phyloP scores from a whole-genome alignment of 2,329 filamentous ascomycete genomes.

The Fusarium fracticaudum region DNA sequence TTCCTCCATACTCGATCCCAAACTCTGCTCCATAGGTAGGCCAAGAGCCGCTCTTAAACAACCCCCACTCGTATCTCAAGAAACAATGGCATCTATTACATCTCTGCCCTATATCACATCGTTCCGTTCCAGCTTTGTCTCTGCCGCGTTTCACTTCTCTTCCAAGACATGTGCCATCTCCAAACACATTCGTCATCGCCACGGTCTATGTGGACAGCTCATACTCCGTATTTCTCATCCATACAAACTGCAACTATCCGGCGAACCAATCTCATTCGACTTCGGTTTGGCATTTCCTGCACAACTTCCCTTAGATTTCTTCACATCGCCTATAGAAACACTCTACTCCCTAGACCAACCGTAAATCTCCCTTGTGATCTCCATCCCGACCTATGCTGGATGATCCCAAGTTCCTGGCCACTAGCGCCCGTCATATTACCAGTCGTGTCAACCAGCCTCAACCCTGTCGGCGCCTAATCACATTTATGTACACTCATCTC shows the following conservation, averaged over 20 bases:
- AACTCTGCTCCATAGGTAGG: neutral
- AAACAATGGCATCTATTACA: slow-evolving; percentile 2
- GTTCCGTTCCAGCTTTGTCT: slow-evolving; percentile 33
- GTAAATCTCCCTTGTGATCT: neutral
- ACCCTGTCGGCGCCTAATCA: slow-evolving; percentile 20
- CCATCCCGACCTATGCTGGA: slow-evolving; percentile 9
- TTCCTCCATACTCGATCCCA: neutral
- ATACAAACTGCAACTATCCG: neutral
- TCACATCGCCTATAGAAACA: neutral
- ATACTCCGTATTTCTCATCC: neutral
- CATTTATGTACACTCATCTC: neutral
- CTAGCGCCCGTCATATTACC: slow-evolving; percentile 19
- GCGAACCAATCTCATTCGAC: neutral
- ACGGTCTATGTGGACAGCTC: neutral
- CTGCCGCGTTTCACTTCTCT: slow-evolving; percentile 25
- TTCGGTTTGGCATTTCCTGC: neutral
- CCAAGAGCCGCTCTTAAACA: neutral
- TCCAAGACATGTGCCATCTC: slow-evolving; percentile 27
- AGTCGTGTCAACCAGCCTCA: slow-evolving; percentile 2
- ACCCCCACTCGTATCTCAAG: neutral
- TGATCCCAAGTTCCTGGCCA: neutral
- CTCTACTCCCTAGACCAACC: neutral
- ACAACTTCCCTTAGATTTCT: neutral
- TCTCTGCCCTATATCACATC: neutral
- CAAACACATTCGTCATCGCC: neutral